Evolutionary conservation across 208 protist genomes (phyloP), one percentile per base, ranked within the genome.

Genomic region (Acanthamoeba quina): DNA sequence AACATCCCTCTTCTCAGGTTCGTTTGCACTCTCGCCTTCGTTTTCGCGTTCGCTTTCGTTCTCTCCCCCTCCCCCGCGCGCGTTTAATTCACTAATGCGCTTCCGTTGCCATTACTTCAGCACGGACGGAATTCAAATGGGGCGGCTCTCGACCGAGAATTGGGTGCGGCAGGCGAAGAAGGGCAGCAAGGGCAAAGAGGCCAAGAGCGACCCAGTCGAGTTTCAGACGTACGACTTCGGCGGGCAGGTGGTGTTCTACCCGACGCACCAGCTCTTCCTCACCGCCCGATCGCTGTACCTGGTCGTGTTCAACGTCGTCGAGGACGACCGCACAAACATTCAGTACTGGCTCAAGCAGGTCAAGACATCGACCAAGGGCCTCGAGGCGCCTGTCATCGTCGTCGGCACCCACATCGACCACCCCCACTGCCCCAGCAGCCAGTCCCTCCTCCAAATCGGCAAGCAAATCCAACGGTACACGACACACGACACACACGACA

Each of bases 301-400:
- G 26, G 85, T 96, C 0, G 92, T 95, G 3, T 96, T 96, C 49
- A 94, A 95, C 24, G 34, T 96, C 0, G 90, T 93, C 7, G 95
- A 94, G 49, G 62, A 89, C 37, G 94, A 96, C 68, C 85, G 49
- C 47, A 90, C 9, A 2, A 7, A 44, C 0, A 56, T 94, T 3
- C 90, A 94, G 26, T 96, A 96, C 60, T 96, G 95, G 95, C 89
- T 96, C 24, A 54, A 93, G 60, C 95, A 96, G 83, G 83, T 90
- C 37, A 62, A 68, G 37, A 90, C 83, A 3, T 90, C 83, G 54
- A 90, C 83, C 62, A 62, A 90, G 58, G 83, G 83, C 0, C 6
- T 34, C 15, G 83, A 90, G 15, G 29, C 62, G 83, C 83, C 83
- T 4, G 31, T 90, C 58, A 68, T 90, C 24, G 31, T 90, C 24